A percentile compares a stretch with the other conserved stretches of the same genome.
These are phyloP conservation scores for Rhodomyrtus tomentosa DNA, from an alignment of 345 rosid genomes.

Conservation along the genomic window DNA sequence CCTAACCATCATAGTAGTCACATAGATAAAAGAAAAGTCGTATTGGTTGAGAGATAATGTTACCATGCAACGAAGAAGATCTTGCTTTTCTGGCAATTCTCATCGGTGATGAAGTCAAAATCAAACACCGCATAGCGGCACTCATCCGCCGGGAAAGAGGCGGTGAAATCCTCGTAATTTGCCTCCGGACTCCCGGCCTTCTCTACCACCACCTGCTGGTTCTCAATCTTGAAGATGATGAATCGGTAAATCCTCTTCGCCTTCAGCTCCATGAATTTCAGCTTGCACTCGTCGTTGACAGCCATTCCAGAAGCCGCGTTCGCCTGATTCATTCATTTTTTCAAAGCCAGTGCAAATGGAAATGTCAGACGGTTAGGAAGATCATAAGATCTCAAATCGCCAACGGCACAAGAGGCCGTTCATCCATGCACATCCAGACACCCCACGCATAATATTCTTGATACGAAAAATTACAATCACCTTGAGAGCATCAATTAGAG, in stretches of 20 bases:
- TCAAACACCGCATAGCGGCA: constrained; percentile 94
- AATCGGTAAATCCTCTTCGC: constrained; percentile 74
- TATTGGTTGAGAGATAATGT: background rate
- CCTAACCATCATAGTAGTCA: background rate
- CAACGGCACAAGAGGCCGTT: background rate
- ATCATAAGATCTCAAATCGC: background rate
- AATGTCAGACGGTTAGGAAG: background rate
- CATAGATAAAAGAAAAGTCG: background rate
- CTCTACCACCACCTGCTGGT: constrained; percentile 76
- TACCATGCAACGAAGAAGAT: constrained; percentile 98
- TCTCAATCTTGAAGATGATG: constrained; percentile 75
- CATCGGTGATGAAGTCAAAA: constrained; percentile 69
- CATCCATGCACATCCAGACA: background rate
- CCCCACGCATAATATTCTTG: background rate
- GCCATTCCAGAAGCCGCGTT: constrained; percentile 96
- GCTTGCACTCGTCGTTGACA: constrained; percentile 83
- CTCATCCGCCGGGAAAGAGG: constrained; percentile 67
- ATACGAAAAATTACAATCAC: background rate
- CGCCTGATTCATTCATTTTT: constrained; percentile 29
- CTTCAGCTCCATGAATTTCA: constrained; percentile 75
- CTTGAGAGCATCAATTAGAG: background rate
- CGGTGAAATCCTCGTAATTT: constrained; percentile 64
- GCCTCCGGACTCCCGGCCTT: constrained; percentile 63
- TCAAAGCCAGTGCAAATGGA: background rate
- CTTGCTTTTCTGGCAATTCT: constrained; percentile 98